Evolutionary conservation across 2,329 filamentous ascomycete species (phyloP).

Genomic region (Penicillium oxalicum): DNA sequence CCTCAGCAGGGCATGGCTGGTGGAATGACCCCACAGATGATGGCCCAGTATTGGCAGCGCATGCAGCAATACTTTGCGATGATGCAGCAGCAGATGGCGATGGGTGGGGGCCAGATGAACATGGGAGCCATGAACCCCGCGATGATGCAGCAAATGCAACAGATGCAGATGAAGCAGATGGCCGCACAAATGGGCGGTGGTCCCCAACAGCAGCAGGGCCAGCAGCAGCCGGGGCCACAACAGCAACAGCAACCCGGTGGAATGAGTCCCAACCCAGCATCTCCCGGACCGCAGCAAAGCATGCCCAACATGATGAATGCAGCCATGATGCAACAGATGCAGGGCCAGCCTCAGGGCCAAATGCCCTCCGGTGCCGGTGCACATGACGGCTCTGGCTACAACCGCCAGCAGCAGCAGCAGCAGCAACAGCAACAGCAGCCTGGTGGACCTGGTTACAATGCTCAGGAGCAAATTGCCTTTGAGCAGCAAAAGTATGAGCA

Average conservation of each 20-base stretch:
- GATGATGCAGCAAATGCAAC: conserved; percentile 69
- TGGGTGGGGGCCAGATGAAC: conserved; percentile 41
- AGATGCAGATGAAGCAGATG: conserved; percentile 52
- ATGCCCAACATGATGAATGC: conserved; percentile 59
- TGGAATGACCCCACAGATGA: conserved; percentile 90
- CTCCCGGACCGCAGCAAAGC: conserved; percentile 46
- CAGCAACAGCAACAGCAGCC: conserved; percentile 15
- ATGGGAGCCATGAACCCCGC: conserved; percentile 69
- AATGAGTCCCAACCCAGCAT: conserved; percentile 34
- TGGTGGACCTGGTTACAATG: conserved; percentile 55
- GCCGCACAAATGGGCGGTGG: conserved; percentile 58
- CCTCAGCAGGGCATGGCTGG: conserved; percentile 40
- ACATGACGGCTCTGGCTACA: conserved; percentile 43
- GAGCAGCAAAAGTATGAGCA: conserved; percentile 75
- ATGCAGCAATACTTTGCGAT: conserved; percentile 97
- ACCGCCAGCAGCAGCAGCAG: conserved; percentile 18
- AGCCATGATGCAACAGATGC: conserved; percentile 64
- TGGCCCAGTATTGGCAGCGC: conserved; percentile 96
- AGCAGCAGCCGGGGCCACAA: conserved; percentile 11
- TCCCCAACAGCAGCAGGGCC: conserved; percentile 25
- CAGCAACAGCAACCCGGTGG: conserved; percentile 19
- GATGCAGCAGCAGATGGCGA: conserved; percentile 86
- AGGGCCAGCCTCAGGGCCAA: conserved; percentile 27
- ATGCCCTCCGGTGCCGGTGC: conserved; percentile 31
- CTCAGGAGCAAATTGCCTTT: conserved; percentile 67